Conservation (phyloP, 768 basidiomycete species). For the Trichaptum fuscoviolaceum region DNA sequence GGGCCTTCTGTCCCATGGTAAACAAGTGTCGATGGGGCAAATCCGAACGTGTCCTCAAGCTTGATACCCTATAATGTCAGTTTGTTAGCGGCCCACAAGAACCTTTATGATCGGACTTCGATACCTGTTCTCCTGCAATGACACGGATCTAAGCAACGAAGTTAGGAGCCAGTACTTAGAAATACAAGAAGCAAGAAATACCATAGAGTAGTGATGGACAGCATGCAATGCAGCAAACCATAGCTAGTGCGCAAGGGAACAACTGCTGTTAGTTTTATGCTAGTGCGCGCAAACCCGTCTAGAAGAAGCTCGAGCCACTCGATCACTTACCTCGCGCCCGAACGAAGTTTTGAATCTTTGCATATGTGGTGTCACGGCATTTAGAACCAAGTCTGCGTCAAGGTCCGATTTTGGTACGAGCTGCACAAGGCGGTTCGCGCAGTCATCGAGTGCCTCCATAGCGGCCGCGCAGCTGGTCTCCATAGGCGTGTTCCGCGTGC, state of each 20-base stretch:
- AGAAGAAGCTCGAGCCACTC: neutral
- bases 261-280: constrained; percentile 9
- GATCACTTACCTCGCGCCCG: constrained; percentile 62
- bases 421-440: constrained; percentile 51
- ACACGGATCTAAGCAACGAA: constrained; percentile 59
- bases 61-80: constrained; percentile 46
- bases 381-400: constrained; percentile 59
- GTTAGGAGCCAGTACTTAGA: constrained; percentile 9
- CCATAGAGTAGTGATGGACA: constrained; percentile 91
- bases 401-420: constrained; percentile 44
- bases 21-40: constrained; percentile 80
- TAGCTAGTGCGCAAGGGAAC: constrained; percentile 48
- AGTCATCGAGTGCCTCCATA: constrained; percentile 45
- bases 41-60: constrained; percentile 74
- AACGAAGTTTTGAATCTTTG: constrained; percentile 77
- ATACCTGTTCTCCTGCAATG: constrained; percentile 70
- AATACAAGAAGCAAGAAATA: constrained; percentile 26
- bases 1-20: constrained; percentile 64
- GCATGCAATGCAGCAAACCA: constrained; percentile 88
- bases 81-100: constrained; percentile 11
- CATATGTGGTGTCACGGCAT: constrained; percentile 75
- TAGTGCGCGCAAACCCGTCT: neutral
- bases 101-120: constrained; percentile 5
- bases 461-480: constrained; percentile 63
- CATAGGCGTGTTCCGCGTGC: constrained; percentile 80